Percentiles rank a stretch among this genome's conserved stretches.
Conservation (phyloP, 257 asterid genomes). For the Penstemon newberryi region DNA sequence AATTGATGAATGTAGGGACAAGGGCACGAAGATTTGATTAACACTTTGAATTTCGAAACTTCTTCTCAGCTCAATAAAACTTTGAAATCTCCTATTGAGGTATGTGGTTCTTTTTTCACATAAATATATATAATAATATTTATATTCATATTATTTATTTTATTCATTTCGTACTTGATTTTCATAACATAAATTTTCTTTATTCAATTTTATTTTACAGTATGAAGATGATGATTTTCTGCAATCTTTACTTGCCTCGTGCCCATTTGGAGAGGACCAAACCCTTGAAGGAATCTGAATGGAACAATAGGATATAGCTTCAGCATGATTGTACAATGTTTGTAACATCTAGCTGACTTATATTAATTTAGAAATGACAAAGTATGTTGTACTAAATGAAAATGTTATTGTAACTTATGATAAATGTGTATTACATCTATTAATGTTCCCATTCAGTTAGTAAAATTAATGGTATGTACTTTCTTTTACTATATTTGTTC, state of each 20-base stretch:
- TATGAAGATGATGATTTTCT: constrained; percentile 38
- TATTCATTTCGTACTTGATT: neutral
- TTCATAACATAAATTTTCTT: too few relatives aligned
- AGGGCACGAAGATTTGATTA: neutral
- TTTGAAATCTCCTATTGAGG: constrained; percentile 28
- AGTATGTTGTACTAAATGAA: neutral
- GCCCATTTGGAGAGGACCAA: constrained; percentile 29
- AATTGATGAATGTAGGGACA: constrained; percentile 11
- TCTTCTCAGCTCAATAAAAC: constrained; percentile 24
- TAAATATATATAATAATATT: neutral
- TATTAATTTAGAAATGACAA: neutral
- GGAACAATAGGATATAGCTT: neutral
- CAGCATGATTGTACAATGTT: neutral
- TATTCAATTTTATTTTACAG: constrained; percentile 25
- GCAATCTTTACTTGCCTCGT: constrained; percentile 40
- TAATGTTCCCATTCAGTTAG: too few relatives aligned
- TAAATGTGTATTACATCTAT: neutral
- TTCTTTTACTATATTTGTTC: too few relatives aligned
- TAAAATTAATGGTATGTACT: too few relatives aligned
- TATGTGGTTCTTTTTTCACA: neutral
- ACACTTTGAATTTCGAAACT: constrained; percentile 18
- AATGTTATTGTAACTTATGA: neutral
- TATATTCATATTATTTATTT: neutral
- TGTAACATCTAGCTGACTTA: constrained; percentile 7
- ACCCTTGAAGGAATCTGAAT: constrained; percentile 24